Evolutionary conservation across 768 basidiomycete genomes (phyloP), one percentile per base, ranked within the genome.

Genomic region (Tricholoma sp.): DNA sequence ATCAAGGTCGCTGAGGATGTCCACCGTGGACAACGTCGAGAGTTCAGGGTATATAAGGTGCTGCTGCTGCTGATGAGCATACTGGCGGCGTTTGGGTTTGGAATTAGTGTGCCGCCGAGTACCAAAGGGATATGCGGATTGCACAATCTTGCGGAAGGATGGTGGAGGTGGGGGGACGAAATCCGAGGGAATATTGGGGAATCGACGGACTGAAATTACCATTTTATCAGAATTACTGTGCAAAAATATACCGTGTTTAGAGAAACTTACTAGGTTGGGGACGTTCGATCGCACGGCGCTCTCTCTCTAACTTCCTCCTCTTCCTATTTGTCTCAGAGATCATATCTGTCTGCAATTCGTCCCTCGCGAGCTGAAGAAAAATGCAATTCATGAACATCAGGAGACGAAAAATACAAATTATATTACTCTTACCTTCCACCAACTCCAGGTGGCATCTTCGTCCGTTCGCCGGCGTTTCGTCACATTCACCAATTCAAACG

Each of bases 301-400:
- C 94, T 58, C 94, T 79, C 68, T 98, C 94, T 34, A 98, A 71
- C 50, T 83, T 79, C 46, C 95, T 77, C 57, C 91, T 79, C 70
- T 96, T 96, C 61, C 89, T 78, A 69, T 91, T 94, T 5, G 89
- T 87, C 63, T 95, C 91, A 0, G 94, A 84, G 56, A 95, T 88
- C 85, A 96, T 90, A 12, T 89, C 86, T 1, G 83, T 88, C 65
- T 95, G 89, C 11, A 95, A 72, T 50, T 87, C 84, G 63, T 93
- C 89, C 52, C 89, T 79, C 22, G 88, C 77, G 57, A 86, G 71
- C 92, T 94, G 46, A 18, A 19, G 16, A n/a, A 47, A 7, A 9
- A 50, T 1, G 9, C 27, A 22, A 35, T 55, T 8, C 32, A 29
- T 52, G 21, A 46, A 39, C 19, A 59, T 3, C 60, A 34, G 58